Percentiles rank a stretch among this genome's conserved stretches.
These are phyloP conservation scores for Pezicula carpinea DNA, from an alignment of 2,329 filamentous ascomycete genomes.

Conservation along the genomic window DNA sequence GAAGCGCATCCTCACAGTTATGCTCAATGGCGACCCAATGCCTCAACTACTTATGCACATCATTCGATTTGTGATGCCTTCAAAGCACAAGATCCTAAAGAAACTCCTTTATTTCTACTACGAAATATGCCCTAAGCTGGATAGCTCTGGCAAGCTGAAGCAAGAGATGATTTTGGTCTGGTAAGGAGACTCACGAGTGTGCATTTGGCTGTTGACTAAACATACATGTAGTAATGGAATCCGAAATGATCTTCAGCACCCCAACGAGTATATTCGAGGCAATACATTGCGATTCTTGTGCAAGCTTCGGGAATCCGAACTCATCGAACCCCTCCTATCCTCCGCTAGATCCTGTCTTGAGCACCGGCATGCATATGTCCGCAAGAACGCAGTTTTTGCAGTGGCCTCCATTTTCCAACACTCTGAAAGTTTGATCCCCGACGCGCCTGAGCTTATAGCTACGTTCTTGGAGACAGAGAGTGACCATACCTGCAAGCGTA, in stretches of 20 bases:
- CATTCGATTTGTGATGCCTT: slow-evolving; percentile 99
- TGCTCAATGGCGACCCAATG: slow-evolving; percentile 98
- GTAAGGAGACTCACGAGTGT: slow-evolving; percentile 45
- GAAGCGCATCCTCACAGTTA: slow-evolving; percentile 93
- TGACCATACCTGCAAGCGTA: slow-evolving; percentile 94
- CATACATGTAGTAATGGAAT: slow-evolving; percentile 75
- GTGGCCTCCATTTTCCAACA: slow-evolving; percentile 89
- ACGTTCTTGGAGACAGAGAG: slow-evolving; percentile 87
- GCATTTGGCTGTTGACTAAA: not conserved
- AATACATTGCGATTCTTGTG: slow-evolving; percentile 97
- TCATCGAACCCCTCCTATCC: slow-evolving; percentile 92
- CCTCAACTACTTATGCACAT: slow-evolving; percentile 97
- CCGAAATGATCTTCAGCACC: slow-evolving; percentile 91
- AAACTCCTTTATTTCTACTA: slow-evolving; percentile 99
- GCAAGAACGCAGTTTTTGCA: slow-evolving; percentile 96
- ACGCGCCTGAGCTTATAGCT: slow-evolving; percentile 87
- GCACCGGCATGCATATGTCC: slow-evolving; percentile 94
- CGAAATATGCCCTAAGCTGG: slow-evolving; percentile 95
- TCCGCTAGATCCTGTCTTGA: slow-evolving; percentile 90
- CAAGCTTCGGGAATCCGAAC: slow-evolving; percentile 91
- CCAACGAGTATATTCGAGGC: slow-evolving; percentile 96
- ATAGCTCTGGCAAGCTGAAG: slow-evolving; percentile 89
- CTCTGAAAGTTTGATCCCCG: slow-evolving; percentile 86
- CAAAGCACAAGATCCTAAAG: slow-evolving; percentile 92
- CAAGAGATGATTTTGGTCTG: slow-evolving; percentile 99